These are phyloP conservation scores for Nepenthes alata DNA, from an alignment of 179 eudicot genomes.

Conservation along the genomic window DNA sequence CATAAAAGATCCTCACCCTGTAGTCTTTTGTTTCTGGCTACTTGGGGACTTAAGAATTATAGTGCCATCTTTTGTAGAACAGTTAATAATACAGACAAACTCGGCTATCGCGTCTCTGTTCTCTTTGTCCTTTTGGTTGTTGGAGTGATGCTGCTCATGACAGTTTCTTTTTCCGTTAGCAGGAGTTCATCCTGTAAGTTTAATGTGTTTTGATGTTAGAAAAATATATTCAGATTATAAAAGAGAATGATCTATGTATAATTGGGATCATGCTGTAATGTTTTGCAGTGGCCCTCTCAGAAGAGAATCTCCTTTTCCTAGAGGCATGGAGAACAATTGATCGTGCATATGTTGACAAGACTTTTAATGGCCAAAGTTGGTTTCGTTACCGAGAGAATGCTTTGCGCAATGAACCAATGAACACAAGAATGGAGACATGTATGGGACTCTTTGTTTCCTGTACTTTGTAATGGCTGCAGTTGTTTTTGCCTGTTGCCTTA, in stretches of 20 bases:
- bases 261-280: neutral
- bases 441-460: conserved; percentile 7
- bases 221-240: neutral
- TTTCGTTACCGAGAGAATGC: conserved; percentile 93
- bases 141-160: conserved; percentile 52
- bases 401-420: conserved; percentile 82
- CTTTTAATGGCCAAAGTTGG: conserved; percentile 96
- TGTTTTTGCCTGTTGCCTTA: neutral
- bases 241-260: neutral
- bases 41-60: conserved; percentile 19
- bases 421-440: conserved; percentile 86
- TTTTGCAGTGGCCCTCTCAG: conserved; percentile 67
- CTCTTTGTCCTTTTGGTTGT: conserved; percentile 32
- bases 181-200: conserved; percentile 74
- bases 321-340: conserved; percentile 98
- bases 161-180: conserved; percentile 40
- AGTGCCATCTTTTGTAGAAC: conserved; percentile 18
- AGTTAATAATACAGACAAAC: conserved; percentile 19
- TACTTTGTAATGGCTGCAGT: neutral
- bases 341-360: conserved; percentile 90
- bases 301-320: conserved; percentile 85
- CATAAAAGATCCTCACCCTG: conserved; percentile 7
- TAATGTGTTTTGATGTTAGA: neutral
- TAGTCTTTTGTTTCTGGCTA: conserved; percentile 15
- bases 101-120: conserved; percentile 15